These are phyloP conservation scores for Papiliotrema terrestris DNA, from an alignment of 1,284 basidiomycete genomes.

Conservation along the genomic window DNA sequence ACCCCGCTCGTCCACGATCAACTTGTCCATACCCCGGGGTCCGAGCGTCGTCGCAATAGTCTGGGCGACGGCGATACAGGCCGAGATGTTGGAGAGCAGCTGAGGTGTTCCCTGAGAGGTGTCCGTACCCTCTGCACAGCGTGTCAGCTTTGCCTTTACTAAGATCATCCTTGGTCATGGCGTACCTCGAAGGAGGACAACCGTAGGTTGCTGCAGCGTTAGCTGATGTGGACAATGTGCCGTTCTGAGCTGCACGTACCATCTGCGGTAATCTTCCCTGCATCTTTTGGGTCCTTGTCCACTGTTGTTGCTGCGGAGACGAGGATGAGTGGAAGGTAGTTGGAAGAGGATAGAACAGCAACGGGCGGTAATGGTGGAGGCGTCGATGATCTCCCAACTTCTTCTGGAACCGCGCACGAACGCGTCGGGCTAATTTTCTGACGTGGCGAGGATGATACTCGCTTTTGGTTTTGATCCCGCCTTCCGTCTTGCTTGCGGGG, in stretches of 20 bases:
- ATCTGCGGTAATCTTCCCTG: conserved; percentile 48
- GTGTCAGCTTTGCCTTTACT: background rate
- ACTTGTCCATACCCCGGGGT: conserved; percentile 97
- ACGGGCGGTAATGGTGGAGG: too few species aligned
- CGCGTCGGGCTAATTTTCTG: too few species aligned
- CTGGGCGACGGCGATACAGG: conserved; percentile 84
- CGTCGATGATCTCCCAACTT: too few species aligned
- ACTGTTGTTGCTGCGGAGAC: background rate
- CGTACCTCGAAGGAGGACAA: conserved; percentile 71
- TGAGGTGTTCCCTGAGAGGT: conserved; percentile 93
- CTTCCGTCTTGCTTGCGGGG: too few species aligned
- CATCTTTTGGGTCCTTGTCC: conserved; percentile 18
- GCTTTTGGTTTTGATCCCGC: too few species aligned
- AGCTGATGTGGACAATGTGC: conserved; percentile 1
- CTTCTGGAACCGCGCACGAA: too few species aligned
- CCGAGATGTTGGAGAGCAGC: conserved; percentile 91
- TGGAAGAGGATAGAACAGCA: too few species aligned
- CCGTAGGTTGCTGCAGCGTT: conserved; percentile 76
- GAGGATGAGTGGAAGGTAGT: background rate
- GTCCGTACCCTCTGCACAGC: conserved; percentile 76
- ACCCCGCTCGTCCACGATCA: conserved; percentile 83
- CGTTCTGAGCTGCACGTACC: conserved; percentile 20
- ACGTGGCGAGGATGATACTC: too few species aligned
- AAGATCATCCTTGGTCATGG: background rate
- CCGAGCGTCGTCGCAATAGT: conserved; percentile 94